phyloP scores from a whole-genome alignment of 23 red algal species.

The Gracilaria gracilis region DNA sequence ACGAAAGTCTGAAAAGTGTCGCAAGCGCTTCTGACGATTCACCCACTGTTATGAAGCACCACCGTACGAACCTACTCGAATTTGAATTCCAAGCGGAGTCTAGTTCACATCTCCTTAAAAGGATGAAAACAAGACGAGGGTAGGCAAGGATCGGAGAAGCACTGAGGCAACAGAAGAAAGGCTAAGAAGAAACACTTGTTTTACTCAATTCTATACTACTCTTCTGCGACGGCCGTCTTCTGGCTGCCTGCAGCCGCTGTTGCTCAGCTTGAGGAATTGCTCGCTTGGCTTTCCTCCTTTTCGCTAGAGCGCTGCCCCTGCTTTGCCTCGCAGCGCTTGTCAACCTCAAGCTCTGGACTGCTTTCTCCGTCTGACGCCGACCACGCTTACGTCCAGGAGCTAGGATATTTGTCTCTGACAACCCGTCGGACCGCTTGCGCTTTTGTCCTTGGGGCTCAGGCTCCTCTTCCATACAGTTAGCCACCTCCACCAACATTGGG shows the following conservation, averaged over 20 bases:
- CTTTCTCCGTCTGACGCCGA: neutral
- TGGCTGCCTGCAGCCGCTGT: neutral
- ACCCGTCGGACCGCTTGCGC: conserved; percentile 9
- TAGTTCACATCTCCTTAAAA: neutral
- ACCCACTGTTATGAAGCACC: too few species aligned
- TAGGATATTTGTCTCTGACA: conserved; percentile 12
- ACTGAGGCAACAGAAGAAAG: neutral
- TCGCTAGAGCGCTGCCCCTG: neutral
- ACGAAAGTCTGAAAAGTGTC: too few species aligned
- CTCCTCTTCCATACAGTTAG: conserved; percentile 8
- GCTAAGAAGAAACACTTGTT: neutral
- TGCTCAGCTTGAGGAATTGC: neutral
- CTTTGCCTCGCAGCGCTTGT: neutral
- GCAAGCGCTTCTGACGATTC: too few species aligned
- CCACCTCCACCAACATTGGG: neutral
- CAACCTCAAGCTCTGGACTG: neutral
- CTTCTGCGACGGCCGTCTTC: neutral
- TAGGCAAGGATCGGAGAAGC: neutral
- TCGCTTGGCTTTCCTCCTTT: neutral
- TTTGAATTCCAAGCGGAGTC: neutral
- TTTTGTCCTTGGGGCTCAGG: conserved; percentile 2
- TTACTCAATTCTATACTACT: neutral
- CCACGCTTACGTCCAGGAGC: neutral
- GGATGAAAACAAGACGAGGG: neutral
- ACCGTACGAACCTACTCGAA: too few species aligned